A percentile compares a stretch with the other conserved stretches of the same genome.
Evolutionary conservation across 2,329 filamentous ascomycete species (phyloP).

Genomic region (Thermomyces lanuginosus): DNA sequence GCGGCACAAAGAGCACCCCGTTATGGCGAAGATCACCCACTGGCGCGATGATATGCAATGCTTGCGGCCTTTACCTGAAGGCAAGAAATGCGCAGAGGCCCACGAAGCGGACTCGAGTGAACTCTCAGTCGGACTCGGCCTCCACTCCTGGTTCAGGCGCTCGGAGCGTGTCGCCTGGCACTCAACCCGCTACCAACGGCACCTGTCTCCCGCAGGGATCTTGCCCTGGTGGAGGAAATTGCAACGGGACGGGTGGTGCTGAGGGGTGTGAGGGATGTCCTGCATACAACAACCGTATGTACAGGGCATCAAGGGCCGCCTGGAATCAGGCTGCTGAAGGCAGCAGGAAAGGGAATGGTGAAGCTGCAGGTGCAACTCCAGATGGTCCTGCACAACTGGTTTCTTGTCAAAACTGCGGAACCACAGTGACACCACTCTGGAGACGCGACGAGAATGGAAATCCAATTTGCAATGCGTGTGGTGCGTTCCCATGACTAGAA

Average conservation of each 20-base stretch:
- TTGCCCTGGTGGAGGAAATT: conserved; percentile 84
- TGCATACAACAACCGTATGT: conserved; percentile 90
- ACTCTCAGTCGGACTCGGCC: conserved; percentile 31
- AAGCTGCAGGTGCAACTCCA: conserved; percentile 8
- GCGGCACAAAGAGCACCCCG: conserved; percentile 81
- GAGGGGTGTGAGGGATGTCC: conserved; percentile 92
- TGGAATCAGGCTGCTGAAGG: conserved; percentile 11
- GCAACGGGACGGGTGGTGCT: conserved; percentile 89
- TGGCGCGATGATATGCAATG: conserved; percentile 92
- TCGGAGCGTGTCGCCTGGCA: conserved; percentile 15
- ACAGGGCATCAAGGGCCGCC: conserved; percentile 65
- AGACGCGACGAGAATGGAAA: conserved; percentile 84
- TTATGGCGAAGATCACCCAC: conserved; percentile 87
- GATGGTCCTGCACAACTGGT: conserved; percentile 45
- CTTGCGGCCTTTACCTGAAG: conserved; percentile 87
- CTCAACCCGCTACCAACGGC: conserved; percentile 13
- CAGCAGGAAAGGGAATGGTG: conserved; percentile 12
- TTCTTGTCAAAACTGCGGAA: conserved; percentile 92
- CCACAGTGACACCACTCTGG: conserved; percentile 93
- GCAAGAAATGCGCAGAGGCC: conserved; percentile 82
- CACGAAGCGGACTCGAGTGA: conserved; percentile 63
- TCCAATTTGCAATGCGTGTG: conserved; percentile 97
- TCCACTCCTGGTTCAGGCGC: conserved; percentile 11
- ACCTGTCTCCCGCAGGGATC: conserved; percentile 48
- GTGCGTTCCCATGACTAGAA: conserved; percentile 38